These are phyloP conservation scores for Parastagonospora nodorum DNA, from an alignment of 2,329 filamentous ascomycete species.

Conservation along the genomic window DNA sequence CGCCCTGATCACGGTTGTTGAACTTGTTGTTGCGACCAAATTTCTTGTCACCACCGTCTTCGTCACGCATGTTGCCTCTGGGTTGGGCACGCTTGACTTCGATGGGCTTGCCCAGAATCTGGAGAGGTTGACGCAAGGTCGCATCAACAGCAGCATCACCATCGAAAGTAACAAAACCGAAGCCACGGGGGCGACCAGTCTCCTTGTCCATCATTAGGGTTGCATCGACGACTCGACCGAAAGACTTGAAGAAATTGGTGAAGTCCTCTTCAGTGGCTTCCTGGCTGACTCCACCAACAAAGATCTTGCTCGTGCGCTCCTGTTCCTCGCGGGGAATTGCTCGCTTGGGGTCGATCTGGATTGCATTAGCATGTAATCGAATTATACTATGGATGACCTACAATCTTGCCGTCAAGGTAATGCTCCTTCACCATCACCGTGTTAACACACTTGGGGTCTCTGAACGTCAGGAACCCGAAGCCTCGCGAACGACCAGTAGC, in stretches of 20 bases:
- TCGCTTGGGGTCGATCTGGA: constrained; percentile 93
- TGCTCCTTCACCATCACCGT: constrained; percentile 99
- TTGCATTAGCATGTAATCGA: constrained; percentile 21
- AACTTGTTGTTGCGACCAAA: constrained; percentile 46
- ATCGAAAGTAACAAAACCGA: constrained; percentile 98
- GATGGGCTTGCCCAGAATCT: constrained; percentile 94
- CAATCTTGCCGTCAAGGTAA: constrained; percentile 96
- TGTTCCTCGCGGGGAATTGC: constrained; percentile 97
- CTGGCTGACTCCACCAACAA: constrained; percentile 96
- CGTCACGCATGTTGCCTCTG: constrained; percentile 89
- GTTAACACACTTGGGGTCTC: constrained; percentile 96
- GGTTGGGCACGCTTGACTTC: constrained; percentile 99
- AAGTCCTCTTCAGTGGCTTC: constrained; percentile 97
- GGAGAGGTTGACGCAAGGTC: constrained; percentile 80
- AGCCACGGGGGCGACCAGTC: constrained; percentile 92
- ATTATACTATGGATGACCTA: constrained; percentile 56
- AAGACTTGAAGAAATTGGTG: constrained; percentile 94
- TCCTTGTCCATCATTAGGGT: constrained; percentile 99
- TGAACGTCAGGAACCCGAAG: constrained; percentile 97
- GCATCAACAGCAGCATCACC: constrained; percentile 93
- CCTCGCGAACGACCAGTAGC: constrained; percentile 91
- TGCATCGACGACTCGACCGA: constrained; percentile 93
- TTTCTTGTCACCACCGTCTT: constrained; percentile 70
- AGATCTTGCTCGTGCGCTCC: constrained; percentile 98
- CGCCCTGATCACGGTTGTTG: constrained; percentile 39